Evolutionary conservation across 2,329 filamentous ascomycete species (phyloP), one percentile per base, ranked within the genome.

Genomic region (Nemania sp.): DNA sequence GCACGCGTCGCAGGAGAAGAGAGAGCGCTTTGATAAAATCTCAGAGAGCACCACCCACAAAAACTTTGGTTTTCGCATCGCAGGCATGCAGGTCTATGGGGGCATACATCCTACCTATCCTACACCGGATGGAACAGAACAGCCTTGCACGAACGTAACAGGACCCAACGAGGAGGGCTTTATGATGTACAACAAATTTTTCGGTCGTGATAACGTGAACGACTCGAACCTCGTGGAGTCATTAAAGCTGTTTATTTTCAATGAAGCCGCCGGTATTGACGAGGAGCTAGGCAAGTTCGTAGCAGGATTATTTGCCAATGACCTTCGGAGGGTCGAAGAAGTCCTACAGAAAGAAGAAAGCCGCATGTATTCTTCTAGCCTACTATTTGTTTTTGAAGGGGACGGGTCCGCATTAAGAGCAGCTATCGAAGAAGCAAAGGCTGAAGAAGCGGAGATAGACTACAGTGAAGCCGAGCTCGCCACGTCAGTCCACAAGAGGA

Each of bases 381-480:
- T 87, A 20, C 75, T 87, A 0, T 86, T 87, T 54, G 78, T 86
- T 2, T 86, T 84, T 31, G 84, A 87, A 64, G 84, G 84, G 20
- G 82, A 87, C 44, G 84, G 83, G 19, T 68, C 73, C 3, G 77
- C 80, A 5, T 73, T 87, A 34, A 71, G 73, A 48, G 69, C 66
- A 1, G 80, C 80, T 28, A 78, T 84, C 24, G 73, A 81, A 70
- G 63, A 84, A 80, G 76, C 80, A 69, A 73, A 80, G 72, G 60
- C 72, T 7, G 34, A 40, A n/a, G 39, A 51, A 15, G 39, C 24
- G 3, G 45, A 52, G 26, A 40, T n/a, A 26, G 43, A 60, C 42
- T 37, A 22, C 5, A 11, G 19, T 1, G 34, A 33, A n/a, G 3
- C 41, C 62, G 63, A 75, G 68, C 56, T 81, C 72, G 53, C 75